A percentile compares a stretch with the other conserved stretches of the same genome.
Conservation (phyloP, 495 filamentous ascomycete species). For the Niebla homalea region DNA sequence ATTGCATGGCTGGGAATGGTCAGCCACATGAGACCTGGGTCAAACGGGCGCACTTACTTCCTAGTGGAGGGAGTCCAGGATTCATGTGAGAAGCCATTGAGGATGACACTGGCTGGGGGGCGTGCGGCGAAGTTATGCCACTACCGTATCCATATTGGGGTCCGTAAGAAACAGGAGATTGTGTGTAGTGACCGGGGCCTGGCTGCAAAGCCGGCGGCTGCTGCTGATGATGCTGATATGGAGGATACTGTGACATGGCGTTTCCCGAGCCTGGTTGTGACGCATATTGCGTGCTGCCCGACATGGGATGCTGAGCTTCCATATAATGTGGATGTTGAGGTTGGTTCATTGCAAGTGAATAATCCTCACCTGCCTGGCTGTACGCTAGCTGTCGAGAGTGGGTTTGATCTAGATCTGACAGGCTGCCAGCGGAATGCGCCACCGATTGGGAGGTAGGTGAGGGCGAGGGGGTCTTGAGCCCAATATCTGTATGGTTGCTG, state of each 20-base stretch:
- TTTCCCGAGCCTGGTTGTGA: constrained; percentile 72
- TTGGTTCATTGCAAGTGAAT: constrained; percentile 55
- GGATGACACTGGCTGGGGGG: constrained; percentile 53
- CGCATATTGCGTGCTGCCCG: constrained; percentile 64
- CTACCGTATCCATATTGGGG: constrained; percentile 59
- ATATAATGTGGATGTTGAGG: constrained; percentile 52
- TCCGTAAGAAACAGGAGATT: constrained; percentile 46
- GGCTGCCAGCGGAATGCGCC: constrained; percentile 9
- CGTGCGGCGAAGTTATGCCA: constrained; percentile 62
- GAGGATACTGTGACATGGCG: constrained; percentile 53
- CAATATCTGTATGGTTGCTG: constrained; percentile 8
- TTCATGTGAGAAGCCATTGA: constrained; percentile 46
- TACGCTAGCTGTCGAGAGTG: constrained; percentile 10
- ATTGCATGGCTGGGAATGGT: constrained; percentile 23
- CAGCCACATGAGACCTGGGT: not conserved
- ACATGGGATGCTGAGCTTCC: constrained; percentile 70
- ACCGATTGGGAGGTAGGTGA: constrained; percentile 26
- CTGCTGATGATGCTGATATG: constrained; percentile 40
- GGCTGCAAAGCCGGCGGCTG: constrained; percentile 77
- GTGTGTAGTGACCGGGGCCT: constrained; percentile 53
- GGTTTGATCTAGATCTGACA: constrained; percentile 13
- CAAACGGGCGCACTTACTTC: constrained; percentile 31
- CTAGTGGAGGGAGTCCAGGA: constrained; percentile 53
- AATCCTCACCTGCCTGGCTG: constrained; percentile 1
- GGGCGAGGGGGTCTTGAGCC: constrained; percentile 28